Conservation (phyloP, 2,329 filamentous ascomycete species). For the Daldinia sp. region DNA sequence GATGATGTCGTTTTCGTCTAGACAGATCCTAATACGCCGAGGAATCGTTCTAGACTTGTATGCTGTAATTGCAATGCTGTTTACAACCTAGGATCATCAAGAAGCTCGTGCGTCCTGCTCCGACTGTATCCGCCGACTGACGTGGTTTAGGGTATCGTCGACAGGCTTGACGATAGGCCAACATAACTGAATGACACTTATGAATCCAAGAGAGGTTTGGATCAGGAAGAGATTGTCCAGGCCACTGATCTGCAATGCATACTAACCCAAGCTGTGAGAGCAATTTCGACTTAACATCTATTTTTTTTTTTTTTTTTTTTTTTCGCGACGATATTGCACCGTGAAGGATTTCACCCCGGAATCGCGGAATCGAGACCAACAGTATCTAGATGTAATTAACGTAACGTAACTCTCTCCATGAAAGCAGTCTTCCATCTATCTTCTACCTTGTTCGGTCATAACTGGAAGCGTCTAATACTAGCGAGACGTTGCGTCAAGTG, state of each 20-base stretch:
- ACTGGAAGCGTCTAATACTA: constrained; percentile 22
- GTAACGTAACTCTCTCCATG: constrained; percentile 35
- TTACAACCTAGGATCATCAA: constrained; percentile 24
- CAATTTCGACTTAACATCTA: constrained; percentile 19
- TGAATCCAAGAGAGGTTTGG: constrained; percentile 24
- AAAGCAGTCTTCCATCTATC: constrained; percentile 11
- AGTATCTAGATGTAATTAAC: constrained; percentile 36
- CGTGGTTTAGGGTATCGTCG: constrained; percentile 32
- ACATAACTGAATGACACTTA: constrained; percentile 27
- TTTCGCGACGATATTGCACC: constrained; percentile 14
- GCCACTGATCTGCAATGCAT: constrained; percentile 38
- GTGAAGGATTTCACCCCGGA: constrained; percentile 31
- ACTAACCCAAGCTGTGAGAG: constrained; percentile 22
- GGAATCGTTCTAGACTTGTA: constrained; percentile 9
- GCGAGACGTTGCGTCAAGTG: constrained; percentile 33
- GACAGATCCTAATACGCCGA: constrained; percentile 18
- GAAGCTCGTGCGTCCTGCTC: constrained; percentile 17
- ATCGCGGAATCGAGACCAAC: constrained; percentile 22
- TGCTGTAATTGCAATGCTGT: constrained; percentile 12
- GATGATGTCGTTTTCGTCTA: constrained; percentile 26
- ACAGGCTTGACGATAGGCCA: constrained; percentile 38
- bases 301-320: background rate
- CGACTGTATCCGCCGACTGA: constrained; percentile 39
- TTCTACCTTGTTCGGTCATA: constrained; percentile 22
- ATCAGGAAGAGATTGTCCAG: constrained; percentile 39